phyloP scores from a whole-genome alignment of 352 stramenopile species.

The Pythium aristosporum region DNA sequence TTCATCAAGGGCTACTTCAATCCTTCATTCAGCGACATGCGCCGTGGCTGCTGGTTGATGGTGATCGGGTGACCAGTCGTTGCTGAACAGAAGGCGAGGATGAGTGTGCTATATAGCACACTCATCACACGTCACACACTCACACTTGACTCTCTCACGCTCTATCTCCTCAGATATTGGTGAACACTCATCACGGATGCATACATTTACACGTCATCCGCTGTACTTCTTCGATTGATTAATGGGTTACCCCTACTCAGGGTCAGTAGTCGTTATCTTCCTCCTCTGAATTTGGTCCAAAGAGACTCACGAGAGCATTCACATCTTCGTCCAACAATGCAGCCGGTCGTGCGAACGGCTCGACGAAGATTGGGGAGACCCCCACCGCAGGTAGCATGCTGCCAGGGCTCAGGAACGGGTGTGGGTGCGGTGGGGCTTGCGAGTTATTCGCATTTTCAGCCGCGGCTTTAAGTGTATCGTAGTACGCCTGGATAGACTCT shows the following conservation, averaged over 20 bases:
- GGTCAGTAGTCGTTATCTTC: not conserved
- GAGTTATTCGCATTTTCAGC: not conserved
- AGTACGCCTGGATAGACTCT: conserved; percentile 22
- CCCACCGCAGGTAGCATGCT: not conserved
- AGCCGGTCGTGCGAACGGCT: conserved; percentile 11
- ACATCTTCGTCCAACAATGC: conserved; percentile 25
- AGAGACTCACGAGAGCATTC: conserved; percentile 20
- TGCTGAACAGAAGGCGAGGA: too few species aligned
- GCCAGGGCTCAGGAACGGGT: not conserved
- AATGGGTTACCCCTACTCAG: not conserved
- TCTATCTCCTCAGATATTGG: too few species aligned
- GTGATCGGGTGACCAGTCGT: too few species aligned
- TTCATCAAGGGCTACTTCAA: too few species aligned
- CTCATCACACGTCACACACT: too few species aligned
- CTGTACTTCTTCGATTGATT: not conserved
- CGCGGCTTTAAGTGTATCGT: conserved; percentile 17
- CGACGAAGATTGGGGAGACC: not conserved
- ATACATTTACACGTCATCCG: too few species aligned
- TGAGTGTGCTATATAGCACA: too few species aligned
- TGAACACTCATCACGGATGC: too few species aligned
- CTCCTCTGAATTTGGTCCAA: conserved; percentile 2
- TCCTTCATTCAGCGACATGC: too few species aligned
- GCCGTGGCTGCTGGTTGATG: too few species aligned
- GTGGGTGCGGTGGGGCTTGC: not conserved
- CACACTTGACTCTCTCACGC: too few species aligned